Base-by-base conservation (phyloP, 2,329 filamentous ascomycete genomes). In the Fusarium sacchari region DNA sequence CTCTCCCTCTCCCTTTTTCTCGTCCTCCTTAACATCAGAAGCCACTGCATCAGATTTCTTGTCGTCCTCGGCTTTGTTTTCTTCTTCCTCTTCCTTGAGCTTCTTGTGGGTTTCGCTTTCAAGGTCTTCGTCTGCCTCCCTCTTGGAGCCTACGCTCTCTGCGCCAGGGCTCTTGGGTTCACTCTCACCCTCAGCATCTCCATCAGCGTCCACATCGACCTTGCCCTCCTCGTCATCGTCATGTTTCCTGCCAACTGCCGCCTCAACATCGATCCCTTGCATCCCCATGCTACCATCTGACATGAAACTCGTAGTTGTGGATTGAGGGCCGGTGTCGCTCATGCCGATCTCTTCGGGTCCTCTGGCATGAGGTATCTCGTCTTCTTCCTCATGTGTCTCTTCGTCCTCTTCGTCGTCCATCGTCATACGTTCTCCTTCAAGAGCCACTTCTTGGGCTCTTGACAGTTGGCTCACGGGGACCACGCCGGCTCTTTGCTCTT, bases 281-380 rank as follows among this genome's bases (percentile, higher is more conserved):
- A 88, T 86, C 53, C 85, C 84, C n/a, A 88, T 76, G 42, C 83
- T 80, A 39, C 78, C 79, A 49, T 84, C 81, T 62, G 85, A 81
- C 28, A 83, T 79, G 64, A 81, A 81, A 57, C 79, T 82, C 44
- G 81, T 84, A 22, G 80, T 83, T 60, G 82, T 84, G 59, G 73
- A 83, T 82, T 94, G 95, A 15, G 93, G 91, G 0, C 96, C 96
- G 73, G 94, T 93, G 80, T 99, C 96, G 76, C 94, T 91, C 67
- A 95, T 90, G 9, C 95, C 96, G 57, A 98, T 93, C 75, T 94
- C 88, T 36, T 94, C 90, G 0, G 96, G 96, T 0, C 96, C 96
- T 44, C 94, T 88, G 1, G 93, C 94, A 82, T 97, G 94, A 10
- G 95, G 94, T 59, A 90, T 92, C 13, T 89, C 87, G 12, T 89